A percentile compares a stretch with the other conserved stretches of the same genome.
Conservation (phyloP, 1,284 basidiomycete genomes). For the Tylopilus sp. region DNA sequence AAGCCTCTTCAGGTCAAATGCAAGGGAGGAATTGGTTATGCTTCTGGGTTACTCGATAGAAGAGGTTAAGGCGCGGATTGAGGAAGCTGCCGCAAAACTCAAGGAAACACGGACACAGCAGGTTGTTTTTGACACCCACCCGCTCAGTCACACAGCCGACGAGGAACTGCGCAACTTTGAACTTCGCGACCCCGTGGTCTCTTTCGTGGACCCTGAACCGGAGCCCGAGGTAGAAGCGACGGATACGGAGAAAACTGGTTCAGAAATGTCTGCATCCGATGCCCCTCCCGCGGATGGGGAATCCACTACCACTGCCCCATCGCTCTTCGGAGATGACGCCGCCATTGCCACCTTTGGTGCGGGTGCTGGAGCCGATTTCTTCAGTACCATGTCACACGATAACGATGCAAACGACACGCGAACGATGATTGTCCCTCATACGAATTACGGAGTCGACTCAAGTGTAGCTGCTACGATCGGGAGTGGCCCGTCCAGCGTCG, state of each 20-base stretch:
- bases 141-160: conserved; percentile 38
- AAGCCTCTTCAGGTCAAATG: conserved; percentile 87
- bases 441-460: conserved; percentile 75
- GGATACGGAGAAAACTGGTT: conserved; percentile 60
- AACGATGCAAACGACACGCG: conserved; percentile 52
- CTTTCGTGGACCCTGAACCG: conserved; percentile 66
- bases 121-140: conserved; percentile 13
- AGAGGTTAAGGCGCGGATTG: conserved; percentile 77
- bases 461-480: conserved; percentile 90
- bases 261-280: conserved; percentile 71
- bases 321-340: conserved; percentile 83
- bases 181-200: conserved; percentile 67
- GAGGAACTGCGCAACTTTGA: conserved; percentile 40
- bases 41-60: conserved; percentile 92
- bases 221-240: conserved; percentile 41
- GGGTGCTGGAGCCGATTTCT: conserved; percentile 82
- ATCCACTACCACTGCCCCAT: conserved; percentile 77
- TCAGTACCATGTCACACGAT: conserved; percentile 66
- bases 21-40: conserved; percentile 86
- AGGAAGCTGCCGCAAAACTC: conserved; percentile 77
- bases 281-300: conserved; percentile 69
- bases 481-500: conserved; percentile 79
- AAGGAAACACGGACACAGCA: conserved; percentile 41
- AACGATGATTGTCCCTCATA: conserved; percentile 70
- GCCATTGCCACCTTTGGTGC: conserved; percentile 56